These are phyloP conservation scores for Exophiala sideris DNA, from an alignment of 2,329 filamentous ascomycete genomes.

Conservation along the genomic window DNA sequence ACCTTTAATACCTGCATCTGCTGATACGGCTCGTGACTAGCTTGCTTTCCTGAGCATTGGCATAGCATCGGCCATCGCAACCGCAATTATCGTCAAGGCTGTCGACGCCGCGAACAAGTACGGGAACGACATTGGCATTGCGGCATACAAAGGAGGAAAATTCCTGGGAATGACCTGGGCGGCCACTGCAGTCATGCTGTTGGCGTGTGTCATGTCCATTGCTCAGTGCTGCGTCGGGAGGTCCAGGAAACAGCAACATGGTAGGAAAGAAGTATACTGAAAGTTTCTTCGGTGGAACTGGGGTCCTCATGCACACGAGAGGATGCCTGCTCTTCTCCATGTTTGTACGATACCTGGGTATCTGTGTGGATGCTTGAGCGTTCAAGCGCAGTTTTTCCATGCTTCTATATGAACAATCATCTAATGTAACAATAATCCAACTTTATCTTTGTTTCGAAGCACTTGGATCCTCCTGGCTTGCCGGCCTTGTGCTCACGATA, in stretches of 20 bases:
- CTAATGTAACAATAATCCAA: no score
- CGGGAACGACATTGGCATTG: slow-evolving; percentile 49
- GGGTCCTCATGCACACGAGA: neutral
- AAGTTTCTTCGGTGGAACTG: neutral
- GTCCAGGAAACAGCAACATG: slow-evolving; percentile 10
- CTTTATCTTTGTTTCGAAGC: no score
- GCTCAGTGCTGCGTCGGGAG: slow-evolving; percentile 26
- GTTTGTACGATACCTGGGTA: neutral
- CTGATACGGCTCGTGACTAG: slow-evolving; percentile 26
- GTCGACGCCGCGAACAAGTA: slow-evolving; percentile 53
- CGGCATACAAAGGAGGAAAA: slow-evolving; percentile 51
- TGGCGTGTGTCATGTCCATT: slow-evolving; percentile 32
- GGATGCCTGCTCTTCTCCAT: no score
- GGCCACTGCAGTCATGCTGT: slow-evolving; percentile 46
- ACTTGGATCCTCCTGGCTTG: no score
- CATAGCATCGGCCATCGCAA: slow-evolving; percentile 71
- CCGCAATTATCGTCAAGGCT: slow-evolving; percentile 57
- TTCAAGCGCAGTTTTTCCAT: no score
- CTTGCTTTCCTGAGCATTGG: slow-evolving; percentile 60
- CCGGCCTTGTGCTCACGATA: no score
- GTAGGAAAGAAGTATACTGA: slow-evolving; percentile 15
- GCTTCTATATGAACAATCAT: no score
- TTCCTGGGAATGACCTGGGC: slow-evolving; percentile 62
- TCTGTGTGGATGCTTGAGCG: no score
- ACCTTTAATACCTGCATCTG: neutral